Evolutionary conservation across 2,329 filamentous ascomycete species (phyloP).

Genomic region (Fusarium sarcochroum): DNA sequence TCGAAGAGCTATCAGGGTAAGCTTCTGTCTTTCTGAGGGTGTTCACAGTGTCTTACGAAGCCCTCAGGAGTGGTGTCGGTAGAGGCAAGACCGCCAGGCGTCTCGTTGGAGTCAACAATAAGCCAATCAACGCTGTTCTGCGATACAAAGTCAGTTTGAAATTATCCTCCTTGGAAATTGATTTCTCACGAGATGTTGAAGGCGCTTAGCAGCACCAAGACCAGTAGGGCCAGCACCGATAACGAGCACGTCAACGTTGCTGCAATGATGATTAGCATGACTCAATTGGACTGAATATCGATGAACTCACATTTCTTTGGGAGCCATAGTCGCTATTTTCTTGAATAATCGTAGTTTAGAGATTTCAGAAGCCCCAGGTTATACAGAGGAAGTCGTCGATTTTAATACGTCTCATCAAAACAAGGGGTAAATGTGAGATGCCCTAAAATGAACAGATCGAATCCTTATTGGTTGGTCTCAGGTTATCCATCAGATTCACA

Average conservation of each 20-base stretch:
- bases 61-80: conserved; percentile 96
- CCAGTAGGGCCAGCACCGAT: conserved; percentile 98
- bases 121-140: conserved; percentile 95
- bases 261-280: conserved; percentile 53
- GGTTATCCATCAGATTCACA: not conserved
- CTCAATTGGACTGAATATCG: too few species aligned
- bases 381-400: too few species aligned
- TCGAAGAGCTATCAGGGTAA: conserved; percentile 83
- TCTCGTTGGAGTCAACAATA: conserved; percentile 93
- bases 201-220: conserved; percentile 96
- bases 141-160: conserved; percentile 42
- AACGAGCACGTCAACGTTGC: conserved; percentile 95
- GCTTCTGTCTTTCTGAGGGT: too few species aligned
- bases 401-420: too few species aligned
- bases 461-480: too few species aligned
- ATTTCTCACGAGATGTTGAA: conserved; percentile 89
- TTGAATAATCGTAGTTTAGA: too few species aligned
- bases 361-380: too few species aligned
- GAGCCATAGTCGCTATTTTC: too few species aligned
- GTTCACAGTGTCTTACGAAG: conserved; percentile 76
- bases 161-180: conserved; percentile 45
- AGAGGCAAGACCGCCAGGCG: conserved; percentile 93
- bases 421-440: too few species aligned
- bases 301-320: too few species aligned
- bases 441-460: too few species aligned